phyloP scores from a whole-genome alignment of 2,329 filamentous ascomycete species.

The Tolypocladium endophyticum region DNA sequence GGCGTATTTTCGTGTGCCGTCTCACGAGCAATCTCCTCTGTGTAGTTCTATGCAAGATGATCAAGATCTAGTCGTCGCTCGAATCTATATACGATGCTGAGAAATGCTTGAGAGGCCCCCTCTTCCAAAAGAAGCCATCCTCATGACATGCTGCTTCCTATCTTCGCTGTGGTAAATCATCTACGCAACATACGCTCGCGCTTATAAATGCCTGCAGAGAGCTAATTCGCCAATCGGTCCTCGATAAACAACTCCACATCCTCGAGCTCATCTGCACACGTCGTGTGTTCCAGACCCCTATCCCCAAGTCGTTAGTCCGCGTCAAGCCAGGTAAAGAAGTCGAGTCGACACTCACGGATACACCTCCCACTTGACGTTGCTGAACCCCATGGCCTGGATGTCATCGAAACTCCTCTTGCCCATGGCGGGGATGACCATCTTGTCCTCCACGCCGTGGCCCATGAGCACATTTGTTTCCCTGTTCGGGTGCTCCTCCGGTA shows the following conservation, averaged over 20 bases:
- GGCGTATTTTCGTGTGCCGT: too few relatives aligned
- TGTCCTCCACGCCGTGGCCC: constrained; percentile 67
- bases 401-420: constrained; percentile 54
- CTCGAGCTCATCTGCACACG: constrained; percentile 68
- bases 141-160: background rate
- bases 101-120: background rate
- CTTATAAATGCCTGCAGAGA: background rate
- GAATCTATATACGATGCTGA: background rate
- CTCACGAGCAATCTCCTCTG: background rate
- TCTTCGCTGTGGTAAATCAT: background rate
- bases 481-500: constrained; percentile 18
- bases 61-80: background rate
- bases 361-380: constrained; percentile 60
- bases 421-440: constrained; percentile 55
- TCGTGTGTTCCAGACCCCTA: constrained; percentile 64
- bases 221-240: background rate
- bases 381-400: constrained; percentile 55
- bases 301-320: background rate
- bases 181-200: background rate
- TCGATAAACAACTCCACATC: constrained; percentile 53
- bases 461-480: constrained; percentile 71
- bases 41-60: too few relatives aligned
- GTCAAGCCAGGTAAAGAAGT: background rate
- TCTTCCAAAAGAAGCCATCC: background rate
- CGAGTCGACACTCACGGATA: constrained; percentile 49